Conservation (phyloP, 495 filamentous ascomycete genomes). For the Lepraria neglecta region DNA sequence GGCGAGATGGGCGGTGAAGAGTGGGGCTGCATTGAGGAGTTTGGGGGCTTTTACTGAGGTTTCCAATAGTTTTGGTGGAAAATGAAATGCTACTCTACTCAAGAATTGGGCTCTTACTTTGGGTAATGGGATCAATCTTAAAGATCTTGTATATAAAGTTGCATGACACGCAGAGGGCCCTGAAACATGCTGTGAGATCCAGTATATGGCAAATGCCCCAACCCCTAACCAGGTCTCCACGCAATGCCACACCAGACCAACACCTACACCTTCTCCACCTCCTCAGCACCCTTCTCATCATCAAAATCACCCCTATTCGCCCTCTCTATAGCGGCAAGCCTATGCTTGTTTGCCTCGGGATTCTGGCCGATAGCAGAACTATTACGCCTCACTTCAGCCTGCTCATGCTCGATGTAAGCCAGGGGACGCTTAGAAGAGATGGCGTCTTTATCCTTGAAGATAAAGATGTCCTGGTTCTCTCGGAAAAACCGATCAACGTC, state of each 20-base stretch:
- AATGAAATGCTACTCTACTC: neutral
- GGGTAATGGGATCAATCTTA: neutral
- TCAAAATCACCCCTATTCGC: constrained; percentile 24
- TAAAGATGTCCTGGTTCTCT: constrained; percentile 34
- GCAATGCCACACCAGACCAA: neutral
- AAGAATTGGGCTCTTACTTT: too few relatives aligned
- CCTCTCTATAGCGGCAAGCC: constrained; percentile 21
- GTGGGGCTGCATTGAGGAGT: constrained; percentile 69
- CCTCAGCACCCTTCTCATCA: constrained; percentile 23
- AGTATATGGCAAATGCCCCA: neutral
- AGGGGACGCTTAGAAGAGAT: constrained; percentile 35
- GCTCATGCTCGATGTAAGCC: constrained; percentile 35
- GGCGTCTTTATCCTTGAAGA: constrained; percentile 38
- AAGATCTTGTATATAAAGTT: too few relatives aligned
- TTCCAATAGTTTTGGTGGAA: constrained; percentile 32
- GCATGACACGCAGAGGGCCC: neutral
- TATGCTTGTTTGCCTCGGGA: constrained; percentile 24
- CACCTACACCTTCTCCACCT: constrained; percentile 25
- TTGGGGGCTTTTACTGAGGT: constrained; percentile 63
- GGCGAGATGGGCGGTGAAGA: constrained; percentile 76
- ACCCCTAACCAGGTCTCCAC: neutral
- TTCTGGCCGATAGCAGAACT: constrained; percentile 27
- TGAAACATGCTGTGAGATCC: too few relatives aligned
- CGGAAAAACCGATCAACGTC: constrained; percentile 46
- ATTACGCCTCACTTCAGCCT: constrained; percentile 32